phyloP scores from a whole-genome alignment of 2,329 filamentous ascomycete genomes.

The Curvularia spicifera region DNA sequence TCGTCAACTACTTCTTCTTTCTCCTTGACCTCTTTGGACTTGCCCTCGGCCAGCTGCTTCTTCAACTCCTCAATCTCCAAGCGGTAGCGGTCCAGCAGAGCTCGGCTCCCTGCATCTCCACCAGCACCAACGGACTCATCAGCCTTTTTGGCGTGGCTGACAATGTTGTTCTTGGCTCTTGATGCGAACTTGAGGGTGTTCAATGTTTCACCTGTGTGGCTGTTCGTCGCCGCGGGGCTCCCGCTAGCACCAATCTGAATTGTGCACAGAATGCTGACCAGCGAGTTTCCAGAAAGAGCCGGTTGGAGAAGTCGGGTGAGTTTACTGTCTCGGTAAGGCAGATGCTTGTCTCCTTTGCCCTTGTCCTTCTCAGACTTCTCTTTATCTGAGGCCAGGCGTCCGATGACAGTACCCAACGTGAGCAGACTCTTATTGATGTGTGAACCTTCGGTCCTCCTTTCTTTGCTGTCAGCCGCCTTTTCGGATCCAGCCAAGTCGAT shows the following conservation, averaged over 20 bases:
- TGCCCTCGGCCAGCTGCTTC: conserved; percentile 75
- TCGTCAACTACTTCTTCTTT: conserved; percentile 65
- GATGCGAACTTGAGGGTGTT: conserved; percentile 98
- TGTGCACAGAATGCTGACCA: conserved; percentile 97
- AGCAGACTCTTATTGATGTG: conserved; percentile 99
- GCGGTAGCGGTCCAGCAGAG: conserved; percentile 89
- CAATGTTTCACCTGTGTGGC: conserved; percentile 84
- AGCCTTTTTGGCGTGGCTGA: conserved; percentile 94
- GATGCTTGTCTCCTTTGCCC: conserved; percentile 86
- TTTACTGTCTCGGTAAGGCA: conserved; percentile 97
- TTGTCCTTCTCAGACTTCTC: conserved; percentile 75
- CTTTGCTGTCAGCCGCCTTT: conserved; percentile 92
- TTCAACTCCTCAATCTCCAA: conserved; percentile 88
- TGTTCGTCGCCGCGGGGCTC: conserved; percentile 72
- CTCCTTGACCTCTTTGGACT: conserved; percentile 64
- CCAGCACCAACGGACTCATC: conserved; percentile 83
- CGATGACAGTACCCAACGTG: conserved; percentile 93
- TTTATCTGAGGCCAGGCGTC: conserved; percentile 86
- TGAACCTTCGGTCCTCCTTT: conserved; percentile 89
- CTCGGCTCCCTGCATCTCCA: conserved; percentile 81
- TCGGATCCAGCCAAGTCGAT: conserved; percentile 98
- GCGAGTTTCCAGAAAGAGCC: conserved; percentile 87
- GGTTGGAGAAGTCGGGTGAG: conserved; percentile 91
- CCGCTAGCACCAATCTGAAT: conserved; percentile 85
- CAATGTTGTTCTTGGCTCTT: conserved; percentile 95